Evolutionary conservation across 768 basidiomycete genomes (phyloP).

Genomic region (Lactarius hatsudake): DNA sequence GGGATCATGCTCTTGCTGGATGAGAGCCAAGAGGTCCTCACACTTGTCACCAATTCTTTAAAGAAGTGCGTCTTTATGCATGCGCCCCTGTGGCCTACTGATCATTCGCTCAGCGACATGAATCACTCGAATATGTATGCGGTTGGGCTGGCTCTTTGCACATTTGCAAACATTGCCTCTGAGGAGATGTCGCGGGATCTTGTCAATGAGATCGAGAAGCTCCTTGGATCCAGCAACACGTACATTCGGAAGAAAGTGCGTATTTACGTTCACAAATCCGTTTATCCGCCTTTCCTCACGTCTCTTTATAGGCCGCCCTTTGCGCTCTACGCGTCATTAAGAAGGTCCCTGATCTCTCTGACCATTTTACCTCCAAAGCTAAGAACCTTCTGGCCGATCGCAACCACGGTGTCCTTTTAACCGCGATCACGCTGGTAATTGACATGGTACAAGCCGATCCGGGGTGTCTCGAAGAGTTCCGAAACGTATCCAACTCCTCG

Average conservation of each 20-base stretch:
- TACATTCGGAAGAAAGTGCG: constrained; percentile 98
- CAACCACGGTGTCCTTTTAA: constrained; percentile 93
- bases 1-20: constrained; percentile 98
- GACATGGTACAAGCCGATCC: constrained; percentile 90
- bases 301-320: constrained; percentile 72
- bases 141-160: constrained; percentile 94
- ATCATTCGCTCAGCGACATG: constrained; percentile 74
- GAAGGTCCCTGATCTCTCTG: constrained; percentile 92
- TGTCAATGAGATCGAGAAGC: constrained; percentile 95
- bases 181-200: constrained; percentile 99
- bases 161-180: constrained; percentile 97
- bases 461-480: constrained; percentile 75
- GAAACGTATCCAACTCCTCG: constrained; percentile 58
- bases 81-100: constrained; percentile 8
- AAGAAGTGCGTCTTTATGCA: constrained; percentile 71
- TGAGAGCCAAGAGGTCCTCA: constrained; percentile 97
- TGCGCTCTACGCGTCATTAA: constrained; percentile 93
- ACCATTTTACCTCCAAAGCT: constrained; percentile 86
- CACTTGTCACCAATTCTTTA: constrained; percentile 94
- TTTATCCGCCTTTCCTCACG: not conserved
- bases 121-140: constrained; percentile 99
- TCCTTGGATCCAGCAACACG: constrained; percentile 94
- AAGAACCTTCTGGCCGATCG: constrained; percentile 92
- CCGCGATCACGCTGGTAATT: constrained; percentile 91
- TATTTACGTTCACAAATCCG: not conserved